Percentiles rank a stretch among this genome's conserved stretches.
Evolutionary conservation across 1,284 basidiomycete species (phyloP).

Genomic region (Ganoderma lucidum): DNA sequence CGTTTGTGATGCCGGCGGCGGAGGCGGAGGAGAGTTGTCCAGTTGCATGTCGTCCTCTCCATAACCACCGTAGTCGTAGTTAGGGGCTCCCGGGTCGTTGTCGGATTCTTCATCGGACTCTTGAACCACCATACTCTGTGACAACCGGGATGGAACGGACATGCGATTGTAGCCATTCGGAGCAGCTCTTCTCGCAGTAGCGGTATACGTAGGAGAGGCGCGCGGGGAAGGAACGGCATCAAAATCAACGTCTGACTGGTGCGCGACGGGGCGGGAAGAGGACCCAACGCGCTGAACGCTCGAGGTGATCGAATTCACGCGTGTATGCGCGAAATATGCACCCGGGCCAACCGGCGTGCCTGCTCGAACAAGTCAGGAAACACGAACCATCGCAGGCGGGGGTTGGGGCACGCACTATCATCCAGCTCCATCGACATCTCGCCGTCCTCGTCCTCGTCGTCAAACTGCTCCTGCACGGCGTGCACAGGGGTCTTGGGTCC

Average conservation of each 20-base stretch:
- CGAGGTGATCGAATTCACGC: slow-evolving; percentile 53
- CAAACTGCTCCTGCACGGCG: slow-evolving; percentile 26
- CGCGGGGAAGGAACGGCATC: slow-evolving; percentile 70
- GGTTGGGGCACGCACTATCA: slow-evolving; percentile 53
- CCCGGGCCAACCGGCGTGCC: slow-evolving; percentile 54
- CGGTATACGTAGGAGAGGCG: slow-evolving; percentile 40
- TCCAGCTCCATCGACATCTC: slow-evolving; percentile 79
- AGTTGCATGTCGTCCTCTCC: slow-evolving; percentile 34
- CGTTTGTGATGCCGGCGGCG: neutral
- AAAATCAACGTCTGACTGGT: slow-evolving; percentile 65
- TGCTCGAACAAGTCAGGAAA: slow-evolving; percentile 26
- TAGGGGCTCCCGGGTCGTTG: slow-evolving; percentile 31
- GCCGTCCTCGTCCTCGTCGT: slow-evolving; percentile 63
- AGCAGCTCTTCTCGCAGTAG: slow-evolving; percentile 46
- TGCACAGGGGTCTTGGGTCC: slow-evolving; percentile 42
- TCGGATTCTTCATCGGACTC: slow-evolving; percentile 42
- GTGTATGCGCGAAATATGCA: slow-evolving; percentile 61
- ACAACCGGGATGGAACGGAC: slow-evolving; percentile 56
- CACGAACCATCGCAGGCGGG: slow-evolving; percentile 1
- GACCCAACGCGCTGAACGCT: slow-evolving; percentile 55
- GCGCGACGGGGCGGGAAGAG: slow-evolving; percentile 59
- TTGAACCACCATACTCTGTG: slow-evolving; percentile 42
- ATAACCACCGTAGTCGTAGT: slow-evolving; percentile 36
- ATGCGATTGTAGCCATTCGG: slow-evolving; percentile 42
- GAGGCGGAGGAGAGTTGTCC: slow-evolving; percentile 26